phyloP scores from a whole-genome alignment of 2,329 filamentous ascomycete species.

The Cladophialophora carrionii region DNA sequence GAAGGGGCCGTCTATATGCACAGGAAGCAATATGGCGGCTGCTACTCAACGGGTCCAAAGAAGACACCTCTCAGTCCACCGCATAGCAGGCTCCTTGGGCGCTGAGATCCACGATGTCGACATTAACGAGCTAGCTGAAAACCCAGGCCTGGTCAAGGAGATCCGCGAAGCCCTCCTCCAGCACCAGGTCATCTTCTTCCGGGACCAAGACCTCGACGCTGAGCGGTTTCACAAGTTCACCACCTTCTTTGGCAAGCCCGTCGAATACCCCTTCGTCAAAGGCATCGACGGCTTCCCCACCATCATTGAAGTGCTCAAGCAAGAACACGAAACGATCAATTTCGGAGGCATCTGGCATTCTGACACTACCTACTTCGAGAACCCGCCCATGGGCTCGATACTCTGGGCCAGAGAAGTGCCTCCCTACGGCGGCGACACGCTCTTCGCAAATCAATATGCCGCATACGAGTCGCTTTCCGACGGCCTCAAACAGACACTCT shows the following conservation, averaged over 20 bases:
- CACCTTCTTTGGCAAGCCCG: slow-evolving; percentile 34
- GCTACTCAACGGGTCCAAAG: neutral
- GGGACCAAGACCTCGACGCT: slow-evolving; percentile 31
- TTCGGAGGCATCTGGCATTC: slow-evolving; percentile 38
- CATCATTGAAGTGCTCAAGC: slow-evolving; percentile 37
- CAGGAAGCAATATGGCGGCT: slow-evolving; percentile 1
- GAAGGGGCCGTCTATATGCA: neutral
- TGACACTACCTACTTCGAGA: slow-evolving; percentile 35
- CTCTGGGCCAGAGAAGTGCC: slow-evolving; percentile 35
- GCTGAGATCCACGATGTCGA: slow-evolving; percentile 35
- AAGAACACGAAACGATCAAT: slow-evolving; percentile 35
- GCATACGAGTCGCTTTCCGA: slow-evolving; percentile 43
- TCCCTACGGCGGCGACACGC: slow-evolving; percentile 42
- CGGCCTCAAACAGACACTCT: slow-evolving; percentile 40
- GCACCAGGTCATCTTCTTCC: slow-evolving; percentile 37
- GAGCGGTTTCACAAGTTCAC: slow-evolving; percentile 29
- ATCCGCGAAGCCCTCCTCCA: slow-evolving; percentile 35
- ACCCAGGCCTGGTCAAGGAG: slow-evolving; percentile 27
- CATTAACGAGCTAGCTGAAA: slow-evolving; percentile 26
- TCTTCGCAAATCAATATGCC: slow-evolving; percentile 40
- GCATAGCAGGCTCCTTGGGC: slow-evolving; percentile 34
- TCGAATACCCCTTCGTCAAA: slow-evolving; percentile 36
- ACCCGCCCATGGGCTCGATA: slow-evolving; percentile 34
- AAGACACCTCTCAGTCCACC: slow-evolving; percentile 31
- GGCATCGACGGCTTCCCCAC: slow-evolving; percentile 34